Percentiles rank a stretch among this genome's conserved stretches.
These are phyloP conservation scores for Nicotiana benthamiana DNA, from an alignment of 257 asterid genomes.

Conservation along the genomic window DNA sequence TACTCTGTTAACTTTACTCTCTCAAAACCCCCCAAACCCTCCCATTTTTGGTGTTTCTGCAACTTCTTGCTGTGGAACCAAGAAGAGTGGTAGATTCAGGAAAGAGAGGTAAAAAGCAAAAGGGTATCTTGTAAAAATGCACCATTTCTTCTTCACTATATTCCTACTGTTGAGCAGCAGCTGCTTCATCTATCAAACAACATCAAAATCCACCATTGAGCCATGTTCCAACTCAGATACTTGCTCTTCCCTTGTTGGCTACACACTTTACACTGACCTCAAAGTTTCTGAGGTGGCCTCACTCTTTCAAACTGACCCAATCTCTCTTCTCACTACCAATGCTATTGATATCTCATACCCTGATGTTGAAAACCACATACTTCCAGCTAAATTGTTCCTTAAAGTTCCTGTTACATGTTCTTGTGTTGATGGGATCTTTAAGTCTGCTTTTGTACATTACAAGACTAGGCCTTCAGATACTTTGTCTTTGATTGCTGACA, in stretches of 20 bases:
- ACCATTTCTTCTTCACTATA: constrained; percentile 3
- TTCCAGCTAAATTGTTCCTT: constrained; percentile 72
- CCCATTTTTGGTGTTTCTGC: background rate
- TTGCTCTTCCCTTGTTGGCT: constrained; percentile 71
- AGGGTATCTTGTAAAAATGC: background rate
- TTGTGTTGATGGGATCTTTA: constrained; percentile 84
- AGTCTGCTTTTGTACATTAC: constrained; percentile 53
- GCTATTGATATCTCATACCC: constrained; percentile 68
- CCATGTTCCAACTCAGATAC: constrained; percentile 78
- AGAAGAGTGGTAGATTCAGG: background rate
- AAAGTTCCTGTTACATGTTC: constrained; percentile 66
- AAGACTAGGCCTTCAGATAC: constrained; percentile 82
- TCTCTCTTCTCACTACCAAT: constrained; percentile 68
- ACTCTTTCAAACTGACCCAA: constrained; percentile 80
- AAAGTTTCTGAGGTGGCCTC: constrained; percentile 87
- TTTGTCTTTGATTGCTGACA: constrained; percentile 45
- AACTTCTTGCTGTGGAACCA: background rate
- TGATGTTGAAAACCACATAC: constrained; percentile 90
- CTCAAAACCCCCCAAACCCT: background rate
- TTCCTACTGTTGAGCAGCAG: constrained; percentile 7
- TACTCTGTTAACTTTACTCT: background rate
- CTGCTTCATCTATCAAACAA: constrained; percentile 22
- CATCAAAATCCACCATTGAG: constrained; percentile 80
- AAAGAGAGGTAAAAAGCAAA: background rate
- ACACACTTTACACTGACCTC: constrained; percentile 93